Evolutionary conservation across 176 grass and related monocot species (phyloP).

Genomic region (Eremochloa ophiuroides): DNA sequence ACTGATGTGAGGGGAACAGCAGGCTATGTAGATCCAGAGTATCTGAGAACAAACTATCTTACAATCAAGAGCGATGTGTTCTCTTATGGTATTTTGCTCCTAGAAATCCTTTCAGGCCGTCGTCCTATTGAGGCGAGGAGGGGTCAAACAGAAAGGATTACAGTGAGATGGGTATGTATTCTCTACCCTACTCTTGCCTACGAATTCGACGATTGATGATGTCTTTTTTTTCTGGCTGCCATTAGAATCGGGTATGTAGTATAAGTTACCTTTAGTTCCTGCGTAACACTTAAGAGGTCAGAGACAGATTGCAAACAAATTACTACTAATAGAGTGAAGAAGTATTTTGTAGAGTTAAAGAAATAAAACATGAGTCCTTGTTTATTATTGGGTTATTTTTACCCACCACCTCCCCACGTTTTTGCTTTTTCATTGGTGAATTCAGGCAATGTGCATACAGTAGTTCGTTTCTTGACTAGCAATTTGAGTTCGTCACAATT

Average conservation of each 20-base stretch:
- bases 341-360: neutral
- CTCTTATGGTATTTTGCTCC: slow-evolving; percentile 90
- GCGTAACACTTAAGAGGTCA: too few relatives aligned
- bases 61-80: slow-evolving; percentile 89
- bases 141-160: slow-evolving; percentile 67
- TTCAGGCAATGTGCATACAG: too few relatives aligned
- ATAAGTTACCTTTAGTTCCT: neutral
- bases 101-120: slow-evolving; percentile 88
- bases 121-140: slow-evolving; percentile 73
- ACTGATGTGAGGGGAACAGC: slow-evolving; percentile 86
- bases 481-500: too few relatives aligned
- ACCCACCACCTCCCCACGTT: neutral
- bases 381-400: neutral
- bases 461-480: too few relatives aligned
- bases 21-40: slow-evolving; percentile 92
- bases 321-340: neutral
- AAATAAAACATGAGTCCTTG: neutral
- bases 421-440: neutral
- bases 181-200: neutral
- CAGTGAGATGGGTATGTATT: slow-evolving; percentile 86
- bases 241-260: neutral
- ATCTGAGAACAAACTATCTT: slow-evolving; percentile 74
- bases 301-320: neutral
- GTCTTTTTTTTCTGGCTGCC: neutral
- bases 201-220: neutral